Conservation (phyloP, 345 rosid species). For the Cochlearia excelsa region DNA sequence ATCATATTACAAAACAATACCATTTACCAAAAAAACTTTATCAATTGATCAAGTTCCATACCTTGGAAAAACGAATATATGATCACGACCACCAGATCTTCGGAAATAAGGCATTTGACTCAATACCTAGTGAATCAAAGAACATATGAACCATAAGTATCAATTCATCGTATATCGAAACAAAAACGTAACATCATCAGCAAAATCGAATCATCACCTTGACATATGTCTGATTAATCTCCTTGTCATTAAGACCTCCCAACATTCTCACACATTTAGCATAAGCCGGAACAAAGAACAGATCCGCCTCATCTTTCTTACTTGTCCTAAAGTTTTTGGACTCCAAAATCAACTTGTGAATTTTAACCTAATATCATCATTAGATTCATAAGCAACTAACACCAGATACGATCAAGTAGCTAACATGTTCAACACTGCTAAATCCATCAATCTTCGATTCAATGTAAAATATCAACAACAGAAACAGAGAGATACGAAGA, state of each 20-base stretch:
- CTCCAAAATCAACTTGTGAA: slow-evolving; percentile 61
- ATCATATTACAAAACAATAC: slow-evolving; percentile 1
- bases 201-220: slow-evolving; percentile 44
- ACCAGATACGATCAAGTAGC: too few species aligned
- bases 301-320: slow-evolving; percentile 66
- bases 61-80: slow-evolving; percentile 95
- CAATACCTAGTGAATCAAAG: slow-evolving; percentile 48
- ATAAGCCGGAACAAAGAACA: slow-evolving; percentile 94
- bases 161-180: slow-evolving; percentile 32
- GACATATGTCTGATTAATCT: slow-evolving; percentile 79
- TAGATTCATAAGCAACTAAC: too few species aligned
- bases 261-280: slow-evolving; percentile 83
- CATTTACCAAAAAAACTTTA: slow-evolving; percentile 7
- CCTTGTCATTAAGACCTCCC: slow-evolving; percentile 93
- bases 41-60: slow-evolving; percentile 21
- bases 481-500: too few species aligned
- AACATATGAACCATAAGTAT: background rate
- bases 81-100: slow-evolving; percentile 92
- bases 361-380: slow-evolving; percentile 56
- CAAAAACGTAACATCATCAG: slow-evolving; percentile 3
- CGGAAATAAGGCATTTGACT: slow-evolving; percentile 95
- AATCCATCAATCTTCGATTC: too few species aligned
- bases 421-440: too few species aligned
- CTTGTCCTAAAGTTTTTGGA: slow-evolving; percentile 61
- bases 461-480: too few species aligned